Base-by-base conservation (phyloP, 2,329 filamentous ascomycete genomes). In the Fusarium penzigii region DNA sequence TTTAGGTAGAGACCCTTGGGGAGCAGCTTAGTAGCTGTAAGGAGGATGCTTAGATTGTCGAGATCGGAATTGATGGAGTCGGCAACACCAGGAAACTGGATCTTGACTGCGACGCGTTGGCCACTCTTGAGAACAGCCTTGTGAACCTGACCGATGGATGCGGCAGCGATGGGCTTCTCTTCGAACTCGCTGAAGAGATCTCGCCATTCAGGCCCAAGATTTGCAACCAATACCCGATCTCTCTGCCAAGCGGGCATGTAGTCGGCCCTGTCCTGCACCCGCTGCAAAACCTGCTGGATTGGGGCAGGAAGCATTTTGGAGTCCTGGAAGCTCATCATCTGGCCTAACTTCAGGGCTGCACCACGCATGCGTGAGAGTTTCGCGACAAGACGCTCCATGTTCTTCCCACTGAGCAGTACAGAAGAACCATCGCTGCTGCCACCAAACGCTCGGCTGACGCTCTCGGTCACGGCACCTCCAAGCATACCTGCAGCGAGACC, bases 261-360 rank as follows among this genome's bases (percentile, higher is more conserved):
- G 71, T 99, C 93, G 39, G 94, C 94, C 51, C 90, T 87, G 70
- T 99, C 94, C 69, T 99, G 94, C 0, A 99, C 94, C 6, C 95
- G 86, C 68, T 96, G 92, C 12, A 99, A 77, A 2, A 99, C 91
- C 65, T 93, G 84, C 60, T 95, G 90, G 45, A 99, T 92, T 1
- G 90, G 84, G 1, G 83, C 84, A 0, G 94, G 94, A 10, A 99
- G 82, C 85, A 97, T 92, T 72, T 96, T 97, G 38, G 90, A 86
- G 73, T 99, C 94, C 77, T 99, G 94, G 67, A 99, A 94, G 70
- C 92, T 97, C 79, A 99, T 88, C 89, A 97, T 94, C 75, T 99
- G 94, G 1, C 94, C 95, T 25, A 99, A 75, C 75, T 99, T 99
- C 40, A 99, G 78, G n/a, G 94, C 94, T 6, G 94, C 95, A 38